These are phyloP conservation scores for Mycena indigotica DNA, from an alignment of 768 basidiomycete genomes.

Conservation along the genomic window DNA sequence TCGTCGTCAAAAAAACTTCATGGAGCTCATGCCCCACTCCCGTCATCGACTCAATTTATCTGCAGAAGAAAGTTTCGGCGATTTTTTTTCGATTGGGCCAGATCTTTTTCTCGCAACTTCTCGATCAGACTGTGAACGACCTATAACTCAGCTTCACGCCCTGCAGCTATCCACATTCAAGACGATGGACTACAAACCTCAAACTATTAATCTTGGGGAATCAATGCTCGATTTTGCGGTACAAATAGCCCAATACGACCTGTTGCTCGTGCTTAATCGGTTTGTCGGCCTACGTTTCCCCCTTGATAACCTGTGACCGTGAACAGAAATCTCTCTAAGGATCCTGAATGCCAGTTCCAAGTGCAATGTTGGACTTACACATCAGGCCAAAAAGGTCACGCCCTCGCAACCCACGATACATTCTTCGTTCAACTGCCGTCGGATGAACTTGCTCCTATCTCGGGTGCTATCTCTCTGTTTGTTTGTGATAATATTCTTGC, in stretches of 20 bases:
- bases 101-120: neutral
- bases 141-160: neutral
- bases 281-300: neutral
- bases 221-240: neutral
- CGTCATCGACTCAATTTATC: too few relatives aligned
- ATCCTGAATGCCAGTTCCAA: neutral
- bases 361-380: neutral
- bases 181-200: neutral
- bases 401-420: neutral
- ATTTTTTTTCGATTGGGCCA: too few relatives aligned
- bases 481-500: neutral
- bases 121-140: neutral
- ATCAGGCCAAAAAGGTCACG: neutral
- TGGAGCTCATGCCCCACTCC: too few relatives aligned
- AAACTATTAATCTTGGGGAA: neutral
- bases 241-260: neutral
- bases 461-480: neutral
- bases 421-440: neutral
- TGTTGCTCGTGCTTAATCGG: neutral
- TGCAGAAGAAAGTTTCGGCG: too few relatives aligned
- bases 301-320: neutral
- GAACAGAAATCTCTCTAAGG: too few relatives aligned
- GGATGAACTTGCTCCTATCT: neutral
- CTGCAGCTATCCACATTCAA: neutral
- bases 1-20: too few relatives aligned